Evolutionary conservation across 2,329 filamentous ascomycete species (phyloP).

Genomic region (Chrysoporthe puriensis): DNA sequence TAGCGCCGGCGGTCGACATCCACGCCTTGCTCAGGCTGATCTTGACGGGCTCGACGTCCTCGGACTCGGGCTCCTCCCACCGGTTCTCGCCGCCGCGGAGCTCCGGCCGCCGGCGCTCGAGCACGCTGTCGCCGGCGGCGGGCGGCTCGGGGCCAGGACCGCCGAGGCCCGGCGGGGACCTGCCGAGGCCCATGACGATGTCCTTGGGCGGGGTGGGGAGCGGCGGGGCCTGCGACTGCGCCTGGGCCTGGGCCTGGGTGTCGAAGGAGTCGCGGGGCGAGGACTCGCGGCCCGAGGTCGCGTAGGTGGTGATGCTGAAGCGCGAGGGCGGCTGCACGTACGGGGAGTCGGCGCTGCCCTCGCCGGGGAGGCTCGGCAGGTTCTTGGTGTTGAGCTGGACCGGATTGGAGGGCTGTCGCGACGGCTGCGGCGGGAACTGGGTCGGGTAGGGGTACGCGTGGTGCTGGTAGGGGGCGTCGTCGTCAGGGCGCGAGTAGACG

Average conservation of each 20-base stretch:
- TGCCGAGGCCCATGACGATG: constrained; percentile 32
- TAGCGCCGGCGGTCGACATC: constrained; percentile 35
- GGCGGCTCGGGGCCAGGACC: neutral
- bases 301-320: constrained; percentile 67
- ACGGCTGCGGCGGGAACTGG: neutral
- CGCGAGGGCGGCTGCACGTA: constrained; percentile 60
- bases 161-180: constrained; percentile 20
- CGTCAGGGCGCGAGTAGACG: constrained; percentile 37
- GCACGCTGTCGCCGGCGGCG: constrained; percentile 37
- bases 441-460: constrained; percentile 30
- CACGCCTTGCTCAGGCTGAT: constrained; percentile 42
- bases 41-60: constrained; percentile 36
- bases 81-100: constrained; percentile 34
- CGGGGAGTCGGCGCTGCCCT: constrained; percentile 31
- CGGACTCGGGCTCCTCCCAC: constrained; percentile 33
- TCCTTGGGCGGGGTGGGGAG: constrained; percentile 42
- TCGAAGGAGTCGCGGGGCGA: constrained; percentile 43
- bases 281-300: constrained; percentile 52
- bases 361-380: constrained; percentile 21
- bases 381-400: constrained; percentile 35
- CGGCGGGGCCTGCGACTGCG: constrained; percentile 34
- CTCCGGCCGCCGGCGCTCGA: constrained; percentile 44
- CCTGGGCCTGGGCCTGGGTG: constrained; percentile 35
- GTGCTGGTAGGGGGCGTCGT: constrained; percentile 22
- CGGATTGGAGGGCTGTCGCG: constrained; percentile 22